phyloP scores from a whole-genome alignment of 176 grass and related monocot species.

The Microstegium vimineum region DNA sequence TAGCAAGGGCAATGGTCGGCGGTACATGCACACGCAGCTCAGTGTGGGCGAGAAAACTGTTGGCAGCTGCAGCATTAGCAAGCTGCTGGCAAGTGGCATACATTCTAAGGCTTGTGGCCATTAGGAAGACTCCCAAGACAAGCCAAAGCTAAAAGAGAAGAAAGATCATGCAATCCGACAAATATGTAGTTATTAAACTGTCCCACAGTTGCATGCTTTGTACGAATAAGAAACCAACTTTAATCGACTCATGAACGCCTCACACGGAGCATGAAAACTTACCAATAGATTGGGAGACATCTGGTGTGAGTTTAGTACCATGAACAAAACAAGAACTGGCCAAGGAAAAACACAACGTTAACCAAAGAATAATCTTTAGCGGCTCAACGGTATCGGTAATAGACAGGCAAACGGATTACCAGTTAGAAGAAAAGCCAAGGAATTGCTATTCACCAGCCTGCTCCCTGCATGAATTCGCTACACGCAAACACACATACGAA shows the following conservation, averaged over 20 bases:
- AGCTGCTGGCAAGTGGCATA: slow-evolving; percentile 89
- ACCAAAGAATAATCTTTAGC: neutral
- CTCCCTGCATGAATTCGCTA: slow-evolving; percentile 72
- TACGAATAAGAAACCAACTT: neutral
- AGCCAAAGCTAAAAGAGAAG: slow-evolving; percentile 69
- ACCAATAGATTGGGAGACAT: slow-evolving; percentile 88
- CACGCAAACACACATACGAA: neutral
- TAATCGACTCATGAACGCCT: neutral
- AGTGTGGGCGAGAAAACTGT: slow-evolving; percentile 67
- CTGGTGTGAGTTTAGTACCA: slow-evolving; percentile 96
- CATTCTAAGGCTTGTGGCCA: slow-evolving; percentile 90
- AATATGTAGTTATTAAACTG: neutral
- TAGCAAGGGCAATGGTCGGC: slow-evolving; percentile 63
- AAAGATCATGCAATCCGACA: slow-evolving; percentile 1
- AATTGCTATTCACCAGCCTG: slow-evolving; percentile 79
- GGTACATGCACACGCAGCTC: slow-evolving; percentile 86
- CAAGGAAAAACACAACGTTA: slow-evolving; percentile 10
- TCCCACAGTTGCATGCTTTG: neutral
- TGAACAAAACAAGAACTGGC: slow-evolving; percentile 87
- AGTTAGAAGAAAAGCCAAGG: slow-evolving; percentile 85
- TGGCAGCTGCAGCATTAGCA: slow-evolving; percentile 62
- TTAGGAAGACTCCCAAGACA: slow-evolving; percentile 79
- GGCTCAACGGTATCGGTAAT: neutral
- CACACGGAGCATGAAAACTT: slow-evolving; percentile 12
- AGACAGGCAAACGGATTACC: slow-evolving; percentile 40